Conservation (phyloP, 352 stramenopile genomes). For the Pythium vanterpoolii region DNA sequence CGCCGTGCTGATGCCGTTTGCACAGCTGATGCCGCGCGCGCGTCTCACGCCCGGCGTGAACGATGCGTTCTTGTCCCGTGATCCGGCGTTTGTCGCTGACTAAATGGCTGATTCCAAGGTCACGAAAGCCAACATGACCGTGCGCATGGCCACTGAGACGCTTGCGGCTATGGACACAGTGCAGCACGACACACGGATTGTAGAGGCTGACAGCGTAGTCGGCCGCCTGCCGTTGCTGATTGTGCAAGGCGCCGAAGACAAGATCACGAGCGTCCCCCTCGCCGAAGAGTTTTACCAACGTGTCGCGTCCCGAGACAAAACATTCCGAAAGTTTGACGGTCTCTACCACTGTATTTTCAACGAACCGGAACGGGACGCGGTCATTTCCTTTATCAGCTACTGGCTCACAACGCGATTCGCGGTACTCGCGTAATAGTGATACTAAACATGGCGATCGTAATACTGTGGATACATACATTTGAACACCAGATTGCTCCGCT, state of each 20-base stretch:
- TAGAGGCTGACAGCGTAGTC: not conserved
- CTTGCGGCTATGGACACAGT: constrained; percentile 18
- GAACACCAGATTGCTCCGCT: not conserved
- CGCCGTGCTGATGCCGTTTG: not conserved
- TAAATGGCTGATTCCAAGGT: constrained; percentile 20
- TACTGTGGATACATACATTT: not conserved
- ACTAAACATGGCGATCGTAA: not conserved
- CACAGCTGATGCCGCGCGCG: not conserved
- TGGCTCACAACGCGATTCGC: constrained; percentile 1
- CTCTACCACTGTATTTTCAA: constrained; percentile 57
- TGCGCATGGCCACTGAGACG: constrained; percentile 16
- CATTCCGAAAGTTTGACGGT: constrained; percentile 47
- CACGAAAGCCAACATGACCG: constrained; percentile 13
- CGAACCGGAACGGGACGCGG: constrained; percentile 41
- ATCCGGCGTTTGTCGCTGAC: constrained; percentile 12
- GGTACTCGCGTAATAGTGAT: too few relatives aligned
- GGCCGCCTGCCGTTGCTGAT: constrained; percentile 15
- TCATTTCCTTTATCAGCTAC: not conserved
- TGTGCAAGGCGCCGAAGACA: constrained; percentile 18
- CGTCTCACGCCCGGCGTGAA: constrained; percentile 19
- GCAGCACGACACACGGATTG: constrained; percentile 12
- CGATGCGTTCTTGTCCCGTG: constrained; percentile 7
- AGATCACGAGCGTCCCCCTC: constrained; percentile 27
- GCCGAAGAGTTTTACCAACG: constrained; percentile 41
- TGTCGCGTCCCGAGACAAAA: constrained; percentile 44